Evolutionary conservation across 345 rosid genomes (phyloP), one percentile per base, ranked within the genome.

Genomic region (Alliaria petiolata): DNA sequence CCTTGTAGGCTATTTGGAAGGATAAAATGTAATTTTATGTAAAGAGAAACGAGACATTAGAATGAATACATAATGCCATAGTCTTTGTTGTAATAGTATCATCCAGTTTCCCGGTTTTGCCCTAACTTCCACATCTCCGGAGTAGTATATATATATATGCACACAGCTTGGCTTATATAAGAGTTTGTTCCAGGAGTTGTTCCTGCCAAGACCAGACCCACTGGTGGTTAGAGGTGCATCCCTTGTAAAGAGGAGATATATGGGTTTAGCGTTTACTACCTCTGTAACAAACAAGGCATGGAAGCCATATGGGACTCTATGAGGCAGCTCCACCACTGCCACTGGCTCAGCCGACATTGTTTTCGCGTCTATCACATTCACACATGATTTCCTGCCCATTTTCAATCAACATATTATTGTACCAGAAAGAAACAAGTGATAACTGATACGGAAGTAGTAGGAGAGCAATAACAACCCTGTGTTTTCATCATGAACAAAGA

Each of bases 271-370:
- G 33, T 79, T 77, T 36, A 56, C 33, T 74, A 89, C 97, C 96
- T 95, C 96, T 28, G 87, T 82, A 65, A 91, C 91, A 74, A 91
- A 91, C 81, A 84, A 85, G 76, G 95, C 97, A 77, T 91, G 99
- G 83, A 95, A 88, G 36, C 99, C 97, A 42, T 84, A 89, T 10
- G 97, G 97, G 78, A 89, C 93, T 68, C 97, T 83, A 51, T 84
- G 84, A n/a, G 93, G 96, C 63, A 95, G 78, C 66, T 95, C 96
- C 67, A 95, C 90, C 66, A 91, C 92, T 3, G 97, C 99, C 76
- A 89, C 90, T 16, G 97, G 95, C 78, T 95, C 95, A 16, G 88
- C 65, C 3, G 99, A 89, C 96, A 91, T 91, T 58, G 91, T 91
- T 75, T 88, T 91, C 49, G 97, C 99, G 81, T 89, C 95, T 34